These are phyloP conservation scores for Colletotrichum godetiae DNA, from an alignment of 2,329 filamentous ascomycete genomes.

Conservation along the genomic window DNA sequence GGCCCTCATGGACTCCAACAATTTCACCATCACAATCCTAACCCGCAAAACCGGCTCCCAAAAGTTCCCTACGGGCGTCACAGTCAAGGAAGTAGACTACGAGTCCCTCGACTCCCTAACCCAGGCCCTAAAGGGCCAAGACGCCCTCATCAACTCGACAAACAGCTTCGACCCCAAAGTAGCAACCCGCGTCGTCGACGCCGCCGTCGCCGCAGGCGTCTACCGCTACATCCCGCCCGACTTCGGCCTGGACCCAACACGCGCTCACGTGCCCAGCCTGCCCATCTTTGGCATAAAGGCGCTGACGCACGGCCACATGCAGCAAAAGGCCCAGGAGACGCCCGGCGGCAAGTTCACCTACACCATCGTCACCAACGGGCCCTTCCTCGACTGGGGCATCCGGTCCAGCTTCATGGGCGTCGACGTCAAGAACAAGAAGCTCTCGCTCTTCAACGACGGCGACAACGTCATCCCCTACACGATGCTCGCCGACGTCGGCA, in stretches of 20 bases:
- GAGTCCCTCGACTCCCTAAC: conserved; percentile 60
- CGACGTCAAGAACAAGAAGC: conserved; percentile 39
- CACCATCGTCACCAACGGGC: conserved; percentile 43
- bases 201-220: conserved; percentile 68
- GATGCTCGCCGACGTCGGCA: conserved; percentile 41
- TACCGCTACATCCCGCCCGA: conserved; percentile 72
- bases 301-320: conserved; percentile 34
- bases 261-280: conserved; percentile 31
- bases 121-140: conserved; percentile 63
- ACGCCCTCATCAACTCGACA: conserved; percentile 60
- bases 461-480: conserved; percentile 39
- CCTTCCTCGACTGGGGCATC: conserved; percentile 46
- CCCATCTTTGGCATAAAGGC: conserved; percentile 39
- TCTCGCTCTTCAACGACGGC: conserved; percentile 41
- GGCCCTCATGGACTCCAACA: conserved; percentile 43
- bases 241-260: conserved; percentile 54
- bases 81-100: conserved; percentile 60
- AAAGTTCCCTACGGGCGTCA: conserved; percentile 48
- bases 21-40: conserved; percentile 63
- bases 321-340: conserved; percentile 39
- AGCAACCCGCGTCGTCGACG: conserved; percentile 61
- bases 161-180: conserved; percentile 50
- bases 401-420: conserved; percentile 38
- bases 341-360: conserved; percentile 39
- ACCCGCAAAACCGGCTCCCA: conserved; percentile 57